Evolutionary conservation across 805 yeast genomes (phyloP), one percentile per base, ranked within the genome.

Genomic region (Kurtzmaniella fragi): DNA sequence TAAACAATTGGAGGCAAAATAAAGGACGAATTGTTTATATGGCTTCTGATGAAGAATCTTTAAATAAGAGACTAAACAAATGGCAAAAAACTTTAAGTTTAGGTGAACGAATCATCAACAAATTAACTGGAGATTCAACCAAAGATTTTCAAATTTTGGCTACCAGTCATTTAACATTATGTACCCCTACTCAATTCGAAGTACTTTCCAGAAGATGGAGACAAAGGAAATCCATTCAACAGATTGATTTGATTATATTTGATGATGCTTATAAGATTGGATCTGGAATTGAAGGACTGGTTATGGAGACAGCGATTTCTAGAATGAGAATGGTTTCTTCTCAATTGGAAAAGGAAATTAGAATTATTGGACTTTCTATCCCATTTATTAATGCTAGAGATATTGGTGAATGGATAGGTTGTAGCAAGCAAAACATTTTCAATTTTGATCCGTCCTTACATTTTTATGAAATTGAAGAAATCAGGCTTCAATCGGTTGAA

Each of bases 341-440:
- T 1, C 93, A 86, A 47, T 53, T 82, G n/a, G 84, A 80, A 27
- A 46, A 39, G 2, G 54, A 66, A 1, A 46, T 77, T 5, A 63
- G 98, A 46, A 57, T 89, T 17, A 75, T 91, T n/a, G 90, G 78
- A 0, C 62, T 91, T 17, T 70, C 85, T 0, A 70, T 78, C 1
- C 78, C 95, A 2, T 56, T 91, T 30, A 78, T 93, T 0, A 84
- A 82, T 52, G 85, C 84, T 3, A 70, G 77, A 37, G 96, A 87
- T 46, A 60, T 90, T 42, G 91, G 85, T 1, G 86, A 82, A 39
- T 93, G 98, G 96, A 59, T 93, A 23, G 95, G 93, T 2, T 81
- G 84, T 17, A 49, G 71, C 1, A 82, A 78, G 49, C 64, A 59
- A 15, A 69, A 78, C 35, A 69, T 81, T 5, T 87, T 70, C 64